Evolutionary conservation across 768 basidiomycete species (phyloP).

Genomic region (Trametes sanguinea): DNA sequence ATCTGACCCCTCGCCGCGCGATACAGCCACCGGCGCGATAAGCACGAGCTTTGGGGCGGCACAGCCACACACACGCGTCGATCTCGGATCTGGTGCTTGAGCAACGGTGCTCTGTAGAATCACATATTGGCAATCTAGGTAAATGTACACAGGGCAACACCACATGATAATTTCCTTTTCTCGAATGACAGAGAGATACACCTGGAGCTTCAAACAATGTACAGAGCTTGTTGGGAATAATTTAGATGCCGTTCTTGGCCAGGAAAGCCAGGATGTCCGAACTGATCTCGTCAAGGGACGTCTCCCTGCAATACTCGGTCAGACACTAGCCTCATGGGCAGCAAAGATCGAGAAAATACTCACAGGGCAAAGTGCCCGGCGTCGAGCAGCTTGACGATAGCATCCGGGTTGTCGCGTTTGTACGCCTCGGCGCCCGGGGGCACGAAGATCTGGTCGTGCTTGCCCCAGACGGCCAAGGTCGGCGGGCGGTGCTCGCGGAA

Average conservation of each 20-base stretch:
- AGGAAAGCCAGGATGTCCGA: slow-evolving; percentile 36
- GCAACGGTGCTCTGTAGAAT: too few relatives aligned
- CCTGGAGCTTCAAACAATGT: too few relatives aligned
- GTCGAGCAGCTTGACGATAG: slow-evolving; percentile 43
- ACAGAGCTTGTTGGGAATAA: too few relatives aligned
- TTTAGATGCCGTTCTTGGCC: slow-evolving; percentile 19
- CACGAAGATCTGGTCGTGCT: slow-evolving; percentile 46
- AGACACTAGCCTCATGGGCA: background rate
- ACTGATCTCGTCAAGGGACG: slow-evolving; percentile 40
- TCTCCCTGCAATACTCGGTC: slow-evolving; percentile 11
- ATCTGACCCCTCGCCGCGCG: too few relatives aligned
- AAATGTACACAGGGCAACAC: too few relatives aligned
- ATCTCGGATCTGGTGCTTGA: too few relatives aligned
- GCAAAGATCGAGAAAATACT: background rate
- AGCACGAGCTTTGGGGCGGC: too few relatives aligned
- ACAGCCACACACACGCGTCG: too few relatives aligned
- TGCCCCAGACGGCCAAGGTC: slow-evolving; percentile 51
- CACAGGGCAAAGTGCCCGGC: slow-evolving; percentile 49
- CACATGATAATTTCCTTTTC: too few relatives aligned
- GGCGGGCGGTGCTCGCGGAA: slow-evolving; percentile 42
- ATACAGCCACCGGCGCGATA: too few relatives aligned
- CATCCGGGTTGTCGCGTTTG: slow-evolving; percentile 40
- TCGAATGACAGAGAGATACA: too few relatives aligned
- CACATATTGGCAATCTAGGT: too few relatives aligned
- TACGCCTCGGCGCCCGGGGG: slow-evolving; percentile 47